A percentile compares a stretch with the other conserved stretches of the same genome.
Evolutionary conservation across 2,329 filamentous ascomycete species (phyloP).

Genomic region (Neurospora sp.): DNA sequence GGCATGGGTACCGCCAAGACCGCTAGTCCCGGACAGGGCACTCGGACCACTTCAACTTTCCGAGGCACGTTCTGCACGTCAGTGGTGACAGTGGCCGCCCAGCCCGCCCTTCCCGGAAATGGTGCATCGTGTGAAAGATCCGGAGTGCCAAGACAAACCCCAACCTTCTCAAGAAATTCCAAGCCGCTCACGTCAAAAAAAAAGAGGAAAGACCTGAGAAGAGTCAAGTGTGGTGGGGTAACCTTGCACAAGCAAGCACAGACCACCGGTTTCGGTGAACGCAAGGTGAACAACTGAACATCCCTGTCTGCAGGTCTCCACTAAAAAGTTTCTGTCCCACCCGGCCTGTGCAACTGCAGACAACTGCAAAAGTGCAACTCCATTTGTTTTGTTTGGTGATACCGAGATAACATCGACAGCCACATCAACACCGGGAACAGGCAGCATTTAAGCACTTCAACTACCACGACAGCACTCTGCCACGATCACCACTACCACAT

Average conservation of each 20-base stretch:
- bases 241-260: background rate
- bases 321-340: constrained; percentile 21
- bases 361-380: background rate
- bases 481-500: background rate
- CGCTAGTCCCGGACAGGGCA: background rate
- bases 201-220: background rate
- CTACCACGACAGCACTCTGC: background rate
- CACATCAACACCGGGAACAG: background rate
- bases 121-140: constrained; percentile 1
- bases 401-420: background rate
- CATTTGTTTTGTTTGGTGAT: background rate
- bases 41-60: background rate
- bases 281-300: constrained; percentile 3
- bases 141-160: background rate
- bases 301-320: constrained; percentile 9
- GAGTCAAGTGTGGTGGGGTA: background rate
- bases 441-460: background rate
- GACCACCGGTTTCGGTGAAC: background rate
- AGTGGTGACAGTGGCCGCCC: background rate
- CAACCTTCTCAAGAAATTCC: background rate
- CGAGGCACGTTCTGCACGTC: background rate
- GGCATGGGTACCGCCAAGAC: background rate
- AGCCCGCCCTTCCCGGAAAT: background rate
- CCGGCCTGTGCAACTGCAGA: background rate
- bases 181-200: background rate